Evolutionary conservation across 257 asterid species (phyloP).

Genomic region (Nicotiana undulata): DNA sequence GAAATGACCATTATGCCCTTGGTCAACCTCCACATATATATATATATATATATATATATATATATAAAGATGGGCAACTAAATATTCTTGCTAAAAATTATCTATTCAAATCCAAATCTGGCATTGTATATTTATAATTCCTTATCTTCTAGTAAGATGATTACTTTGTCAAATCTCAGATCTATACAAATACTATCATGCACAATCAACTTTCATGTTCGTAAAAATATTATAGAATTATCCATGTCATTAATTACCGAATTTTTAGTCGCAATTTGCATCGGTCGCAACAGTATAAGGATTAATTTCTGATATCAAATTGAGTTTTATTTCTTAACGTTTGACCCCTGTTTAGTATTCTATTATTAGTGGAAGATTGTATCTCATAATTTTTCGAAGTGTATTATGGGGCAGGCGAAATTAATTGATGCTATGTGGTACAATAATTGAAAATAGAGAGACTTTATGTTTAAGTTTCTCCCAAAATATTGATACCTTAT

Average conservation of each 20-base stretch:
- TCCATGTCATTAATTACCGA: not conserved
- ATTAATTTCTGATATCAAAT: not conserved
- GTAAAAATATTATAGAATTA: not conserved
- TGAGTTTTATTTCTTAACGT: not conserved
- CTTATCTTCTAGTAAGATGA: not conserved
- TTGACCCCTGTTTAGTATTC: not conserved
- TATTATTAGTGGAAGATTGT: not conserved
- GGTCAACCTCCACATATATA: too few relatives aligned
- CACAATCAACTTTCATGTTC: not conserved
- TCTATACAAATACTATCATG: not conserved
- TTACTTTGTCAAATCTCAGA: not conserved
- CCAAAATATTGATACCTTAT: not conserved
- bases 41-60: not conserved
- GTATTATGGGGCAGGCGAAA: slow-evolving; percentile 1
- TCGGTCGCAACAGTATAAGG: not conserved
- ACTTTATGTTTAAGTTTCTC: not conserved
- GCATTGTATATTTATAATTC: too few relatives aligned
- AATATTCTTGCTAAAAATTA: not conserved
- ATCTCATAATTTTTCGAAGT: not conserved
- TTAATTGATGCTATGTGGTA: not conserved
- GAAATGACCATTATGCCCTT: too few relatives aligned
- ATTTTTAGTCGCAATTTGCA: not conserved
- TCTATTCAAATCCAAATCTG: not conserved
- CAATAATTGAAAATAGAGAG: not conserved
- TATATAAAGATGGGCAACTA: not conserved